A percentile compares a stretch with the other conserved stretches of the same genome.
phyloP scores from a whole-genome alignment of 805 yeast genomes.

The Teunomyces pallodes region DNA sequence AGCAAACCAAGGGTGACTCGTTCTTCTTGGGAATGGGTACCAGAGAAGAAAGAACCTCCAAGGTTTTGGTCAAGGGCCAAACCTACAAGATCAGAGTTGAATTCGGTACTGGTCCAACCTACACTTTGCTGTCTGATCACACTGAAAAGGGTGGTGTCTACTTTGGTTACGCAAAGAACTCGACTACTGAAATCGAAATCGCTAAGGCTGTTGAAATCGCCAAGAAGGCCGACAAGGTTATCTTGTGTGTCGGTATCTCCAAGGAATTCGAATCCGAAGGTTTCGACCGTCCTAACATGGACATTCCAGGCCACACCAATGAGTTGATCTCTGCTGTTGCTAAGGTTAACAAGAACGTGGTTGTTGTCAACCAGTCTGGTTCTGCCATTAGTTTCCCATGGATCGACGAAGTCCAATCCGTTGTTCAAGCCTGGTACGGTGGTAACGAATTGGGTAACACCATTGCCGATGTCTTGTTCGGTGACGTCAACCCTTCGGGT shows the following conservation, averaged over 20 bases:
- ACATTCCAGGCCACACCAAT: slow-evolving; percentile 48
- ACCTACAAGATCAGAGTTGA: slow-evolving; percentile 46
- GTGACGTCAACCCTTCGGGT: slow-evolving; percentile 61
- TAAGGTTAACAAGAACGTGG: slow-evolving; percentile 48
- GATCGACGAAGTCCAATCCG: slow-evolving; percentile 37
- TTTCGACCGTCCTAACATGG: slow-evolving; percentile 50
- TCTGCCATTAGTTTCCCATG: slow-evolving; percentile 63
- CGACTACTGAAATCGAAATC: slow-evolving; percentile 21
- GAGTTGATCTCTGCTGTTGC: slow-evolving; percentile 44
- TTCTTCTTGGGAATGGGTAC: slow-evolving; percentile 56
- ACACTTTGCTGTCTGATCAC: slow-evolving; percentile 13
- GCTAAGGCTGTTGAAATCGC: slow-evolving; percentile 48
- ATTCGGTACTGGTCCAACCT: slow-evolving; percentile 51
- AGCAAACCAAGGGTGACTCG: slow-evolving; percentile 47
- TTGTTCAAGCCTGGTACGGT: slow-evolving; percentile 56
- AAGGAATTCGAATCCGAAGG: slow-evolving; percentile 63
- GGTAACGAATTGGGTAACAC: slow-evolving; percentile 60
- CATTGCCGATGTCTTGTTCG: slow-evolving; percentile 58
- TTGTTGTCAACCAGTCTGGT: slow-evolving; percentile 58
- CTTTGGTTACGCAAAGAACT: slow-evolving; percentile 21
- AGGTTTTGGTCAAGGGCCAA: slow-evolving; percentile 42
- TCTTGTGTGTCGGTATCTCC: slow-evolving; percentile 50
- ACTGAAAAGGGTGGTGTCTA: slow-evolving; percentile 23
- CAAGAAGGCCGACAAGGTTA: slow-evolving; percentile 49
- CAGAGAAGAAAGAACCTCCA: slow-evolving; percentile 42